A percentile compares a stretch with the other conserved stretches of the same genome.
Evolutionary conservation across 495 filamentous ascomycete genomes (phyloP).

Genomic region (Aspergillus indologenus): DNA sequence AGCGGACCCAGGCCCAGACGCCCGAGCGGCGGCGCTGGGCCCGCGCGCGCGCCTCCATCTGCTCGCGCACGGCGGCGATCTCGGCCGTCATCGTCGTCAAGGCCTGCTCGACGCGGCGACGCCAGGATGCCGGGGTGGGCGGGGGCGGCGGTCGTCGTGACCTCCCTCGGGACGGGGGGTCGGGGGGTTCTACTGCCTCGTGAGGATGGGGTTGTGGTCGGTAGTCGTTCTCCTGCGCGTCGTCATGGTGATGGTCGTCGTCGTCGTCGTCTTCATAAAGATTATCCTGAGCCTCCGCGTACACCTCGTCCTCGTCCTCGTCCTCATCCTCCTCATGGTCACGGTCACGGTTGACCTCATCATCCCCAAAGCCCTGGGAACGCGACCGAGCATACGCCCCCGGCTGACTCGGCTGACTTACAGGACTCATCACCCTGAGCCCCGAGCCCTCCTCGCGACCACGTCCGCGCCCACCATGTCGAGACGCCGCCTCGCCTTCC

Average conservation of each 20-base stretch:
- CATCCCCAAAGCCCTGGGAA: constrained; percentile 13
- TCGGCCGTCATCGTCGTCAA: constrained; percentile 89
- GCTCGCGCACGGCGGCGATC: constrained; percentile 88
- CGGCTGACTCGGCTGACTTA: constrained; percentile 75
- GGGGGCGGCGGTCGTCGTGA: too few species aligned
- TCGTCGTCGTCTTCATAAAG: constrained; percentile 37
- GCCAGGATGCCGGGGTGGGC: too few species aligned
- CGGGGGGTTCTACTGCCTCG: not conserved
- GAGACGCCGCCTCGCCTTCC: not conserved
- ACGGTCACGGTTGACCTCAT: constrained; percentile 33
- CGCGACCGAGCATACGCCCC: constrained; percentile 60
- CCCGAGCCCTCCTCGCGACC: constrained; percentile 24
- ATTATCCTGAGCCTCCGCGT: constrained; percentile 39
- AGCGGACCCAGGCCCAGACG: constrained; percentile 66
- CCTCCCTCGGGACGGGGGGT: not conserved
- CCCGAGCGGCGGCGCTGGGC: constrained; percentile 46
- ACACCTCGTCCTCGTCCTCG: constrained; percentile 50
- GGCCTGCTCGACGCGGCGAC: constrained; percentile 77
- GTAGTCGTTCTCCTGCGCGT: not conserved
- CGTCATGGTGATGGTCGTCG: constrained; percentile 28
- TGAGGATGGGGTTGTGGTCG: not conserved
- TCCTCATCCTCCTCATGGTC: constrained; percentile 26
- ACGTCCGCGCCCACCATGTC: not conserved
- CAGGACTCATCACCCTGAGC: constrained; percentile 71
- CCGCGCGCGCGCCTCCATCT: constrained; percentile 63